A percentile compares a stretch with the other conserved stretches of the same genome.
Conservation (phyloP, 768 basidiomycete genomes). For the Mycena floridula region DNA sequence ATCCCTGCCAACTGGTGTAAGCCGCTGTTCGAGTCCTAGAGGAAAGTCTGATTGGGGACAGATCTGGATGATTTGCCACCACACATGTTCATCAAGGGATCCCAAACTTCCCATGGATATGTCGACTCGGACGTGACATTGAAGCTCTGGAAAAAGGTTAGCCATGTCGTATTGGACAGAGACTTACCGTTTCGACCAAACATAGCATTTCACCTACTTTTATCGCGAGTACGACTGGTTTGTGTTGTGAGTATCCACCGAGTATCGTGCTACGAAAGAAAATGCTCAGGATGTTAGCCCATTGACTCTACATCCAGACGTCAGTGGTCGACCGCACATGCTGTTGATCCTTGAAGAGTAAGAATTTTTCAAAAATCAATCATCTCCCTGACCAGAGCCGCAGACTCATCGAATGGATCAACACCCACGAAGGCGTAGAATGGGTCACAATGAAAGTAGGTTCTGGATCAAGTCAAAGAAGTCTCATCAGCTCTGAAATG, state of each 20-base stretch:
- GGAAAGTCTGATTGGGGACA: not conserved
- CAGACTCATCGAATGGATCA: slow-evolving; percentile 1
- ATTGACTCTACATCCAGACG: slow-evolving; percentile 75
- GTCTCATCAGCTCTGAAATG: not conserved
- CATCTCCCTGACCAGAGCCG: not conserved
- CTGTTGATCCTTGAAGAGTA: slow-evolving; percentile 60
- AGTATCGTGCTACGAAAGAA: not conserved
- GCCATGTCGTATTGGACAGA: too few relatives aligned
- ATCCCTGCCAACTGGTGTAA: slow-evolving; percentile 68
- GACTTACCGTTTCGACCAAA: too few relatives aligned
- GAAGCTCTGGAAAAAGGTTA: slow-evolving; percentile 82
- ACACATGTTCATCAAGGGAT: slow-evolving; percentile 62
- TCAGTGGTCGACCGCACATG: slow-evolving; percentile 67
- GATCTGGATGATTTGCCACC: slow-evolving; percentile 69
- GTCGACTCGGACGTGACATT: slow-evolving; percentile 48
- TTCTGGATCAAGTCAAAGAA: not conserved
- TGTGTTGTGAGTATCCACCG: slow-evolving; percentile 31
- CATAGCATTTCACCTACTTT: slow-evolving; percentile 7
- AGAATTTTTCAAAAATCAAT: not conserved
- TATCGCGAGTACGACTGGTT: slow-evolving; percentile 55
- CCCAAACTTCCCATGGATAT: slow-evolving; percentile 68
- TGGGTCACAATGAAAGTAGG: not conserved
- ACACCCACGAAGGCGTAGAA: not conserved
- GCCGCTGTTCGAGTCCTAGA: not conserved
- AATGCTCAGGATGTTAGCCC: slow-evolving; percentile 23